Base-by-base conservation (phyloP, 768 basidiomycete species). In the Leccinum subgranulosum region DNA sequence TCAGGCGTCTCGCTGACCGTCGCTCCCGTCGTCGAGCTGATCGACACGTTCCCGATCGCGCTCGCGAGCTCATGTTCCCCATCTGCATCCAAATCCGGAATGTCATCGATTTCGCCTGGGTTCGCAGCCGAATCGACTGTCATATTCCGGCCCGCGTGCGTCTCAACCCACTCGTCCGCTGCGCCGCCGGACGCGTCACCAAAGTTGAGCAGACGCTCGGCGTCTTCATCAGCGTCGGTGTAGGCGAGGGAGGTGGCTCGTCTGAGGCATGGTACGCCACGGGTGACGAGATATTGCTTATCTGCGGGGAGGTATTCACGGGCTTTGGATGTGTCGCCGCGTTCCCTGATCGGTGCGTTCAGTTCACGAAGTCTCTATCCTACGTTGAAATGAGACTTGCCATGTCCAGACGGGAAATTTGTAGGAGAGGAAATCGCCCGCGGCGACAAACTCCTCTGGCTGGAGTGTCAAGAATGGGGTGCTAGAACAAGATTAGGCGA, bases 331-430 rank as follows among this genome's bases (percentile, higher is more conserved):
- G 87, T 72, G 65, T 98, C 94, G 47, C 96, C 97, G 63, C 87
- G 88, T 76, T 98, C 93, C 94, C 94, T 98, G 65, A 55, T 34
- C 19, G 49, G 49, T 33, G 28, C 23, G 31, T 45, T 61, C 55
- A 43, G 58, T 48, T n/a, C 23, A 49, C 52, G 28, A 9, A 49
- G 5, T 1, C 1, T 34, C 21, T 45, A 34, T 39, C 14, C 45
- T 36, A 60, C 15, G n/a, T 15, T 3, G 4, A 7, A 15, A 21
- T 43, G 28, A 7, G 2, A 21, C 89, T 64, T 56, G 92, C 97
- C 97, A 99, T 67, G 85, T 80, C 97, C 97, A 99, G 25, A 97
- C 94, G 11, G 93, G 92, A 75, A 99, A 99, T 79, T 99, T 99
- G 84, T 98, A 98, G 7, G 87, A 81, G 58, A 99, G 77, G 75